These are phyloP conservation scores for Emericellopsis terricola DNA, from an alignment of 495 filamentous ascomycete species.

Conservation along the genomic window DNA sequence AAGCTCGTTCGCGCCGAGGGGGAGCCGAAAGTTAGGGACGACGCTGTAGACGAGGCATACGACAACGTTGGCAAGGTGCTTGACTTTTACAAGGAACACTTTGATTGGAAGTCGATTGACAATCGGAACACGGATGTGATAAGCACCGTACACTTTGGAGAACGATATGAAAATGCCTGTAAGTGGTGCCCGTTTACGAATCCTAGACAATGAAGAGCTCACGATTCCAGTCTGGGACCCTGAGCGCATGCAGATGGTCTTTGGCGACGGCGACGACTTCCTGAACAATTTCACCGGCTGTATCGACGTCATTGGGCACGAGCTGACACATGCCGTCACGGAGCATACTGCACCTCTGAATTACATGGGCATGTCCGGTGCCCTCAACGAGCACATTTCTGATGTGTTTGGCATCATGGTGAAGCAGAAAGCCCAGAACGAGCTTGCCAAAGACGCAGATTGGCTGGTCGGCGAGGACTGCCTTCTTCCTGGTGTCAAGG, in stretches of 20 bases:
- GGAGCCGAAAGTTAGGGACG: slow-evolving; percentile 13
- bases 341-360: slow-evolving; percentile 22
- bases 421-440: slow-evolving; percentile 26
- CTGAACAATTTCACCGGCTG: slow-evolving; percentile 20
- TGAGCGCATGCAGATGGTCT: slow-evolving; percentile 20
- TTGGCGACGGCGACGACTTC: slow-evolving; percentile 27
- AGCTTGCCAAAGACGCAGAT: slow-evolving; percentile 24
- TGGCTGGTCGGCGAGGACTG: slow-evolving; percentile 34
- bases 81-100: slow-evolving; percentile 23
- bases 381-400: slow-evolving; percentile 32
- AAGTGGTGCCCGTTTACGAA: background rate
- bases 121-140: slow-evolving; percentile 22
- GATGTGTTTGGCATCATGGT: slow-evolving; percentile 36
- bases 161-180: slow-evolving; percentile 25
- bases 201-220: background rate
- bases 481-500: slow-evolving; percentile 23
- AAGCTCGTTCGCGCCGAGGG: slow-evolving; percentile 19
- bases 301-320: slow-evolving; percentile 33
- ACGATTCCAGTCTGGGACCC: slow-evolving; percentile 10
- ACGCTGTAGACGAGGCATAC: slow-evolving; percentile 18
- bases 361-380: slow-evolving; percentile 25
- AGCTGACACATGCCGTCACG: slow-evolving; percentile 32
- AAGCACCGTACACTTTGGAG: slow-evolving; percentile 24
- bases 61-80: slow-evolving; percentile 22
- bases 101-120: slow-evolving; percentile 26